These are phyloP conservation scores for Daedalea quercina DNA, from an alignment of 768 basidiomycete genomes.

Conservation along the genomic window DNA sequence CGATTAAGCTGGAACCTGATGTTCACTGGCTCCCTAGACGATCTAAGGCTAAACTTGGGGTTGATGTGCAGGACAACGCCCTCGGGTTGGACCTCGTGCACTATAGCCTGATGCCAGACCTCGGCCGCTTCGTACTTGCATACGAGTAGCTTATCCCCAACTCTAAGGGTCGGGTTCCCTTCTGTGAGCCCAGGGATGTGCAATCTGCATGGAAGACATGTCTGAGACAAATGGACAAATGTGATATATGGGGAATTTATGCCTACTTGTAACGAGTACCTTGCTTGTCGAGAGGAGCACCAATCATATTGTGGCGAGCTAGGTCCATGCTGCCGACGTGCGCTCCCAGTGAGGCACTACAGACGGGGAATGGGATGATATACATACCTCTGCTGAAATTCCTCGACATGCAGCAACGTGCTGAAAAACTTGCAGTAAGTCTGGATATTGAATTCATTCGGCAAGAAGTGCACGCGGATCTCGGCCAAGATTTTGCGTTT, in stretches of 20 bases:
- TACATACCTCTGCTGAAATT: not conserved
- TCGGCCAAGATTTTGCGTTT: not conserved
- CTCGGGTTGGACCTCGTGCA: conserved; percentile 39
- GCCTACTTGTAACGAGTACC: no score
- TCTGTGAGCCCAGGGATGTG: conserved; percentile 49
- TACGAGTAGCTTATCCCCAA: conserved; percentile 29
- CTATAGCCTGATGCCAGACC: conserved; percentile 50
- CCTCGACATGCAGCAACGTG: not conserved
- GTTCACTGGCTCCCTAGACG: conserved; percentile 33
- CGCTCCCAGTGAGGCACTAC: no score
- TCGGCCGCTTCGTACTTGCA: conserved; percentile 30
- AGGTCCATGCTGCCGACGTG: conserved; percentile 27
- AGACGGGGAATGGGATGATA: not conserved
- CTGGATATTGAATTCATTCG: not conserved
- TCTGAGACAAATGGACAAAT: no score
- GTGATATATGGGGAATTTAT: no score
- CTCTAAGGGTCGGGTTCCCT: conserved; percentile 44
- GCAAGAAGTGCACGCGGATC: not conserved
- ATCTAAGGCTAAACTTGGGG: conserved; percentile 27
- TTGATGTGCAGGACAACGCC: conserved; percentile 45
- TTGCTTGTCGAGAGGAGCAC: no score
- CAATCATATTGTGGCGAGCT: no score
- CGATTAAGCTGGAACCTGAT: conserved; percentile 49
- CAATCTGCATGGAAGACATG: conserved; percentile 30
- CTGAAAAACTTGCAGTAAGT: not conserved